phyloP scores from a whole-genome alignment of 768 basidiomycete genomes.

The Postia placenta region DNA sequence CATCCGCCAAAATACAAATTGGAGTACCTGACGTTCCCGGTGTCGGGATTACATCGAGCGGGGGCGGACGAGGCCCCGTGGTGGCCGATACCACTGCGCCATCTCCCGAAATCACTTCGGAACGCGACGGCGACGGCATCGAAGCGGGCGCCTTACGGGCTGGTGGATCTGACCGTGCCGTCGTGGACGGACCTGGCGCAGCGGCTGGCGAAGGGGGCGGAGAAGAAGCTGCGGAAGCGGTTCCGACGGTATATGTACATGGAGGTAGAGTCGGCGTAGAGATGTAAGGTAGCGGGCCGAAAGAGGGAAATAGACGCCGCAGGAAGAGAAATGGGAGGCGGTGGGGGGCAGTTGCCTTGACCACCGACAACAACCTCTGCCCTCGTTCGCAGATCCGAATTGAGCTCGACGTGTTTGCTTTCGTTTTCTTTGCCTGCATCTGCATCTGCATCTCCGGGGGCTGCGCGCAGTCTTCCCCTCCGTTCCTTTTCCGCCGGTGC shows the following conservation, averaged over 20 bases:
- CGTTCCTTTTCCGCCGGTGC: slow-evolving; percentile 1
- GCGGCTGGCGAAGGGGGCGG: slow-evolving; percentile 46
- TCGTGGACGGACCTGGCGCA: slow-evolving; percentile 68
- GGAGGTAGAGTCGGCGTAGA: slow-evolving; percentile 24
- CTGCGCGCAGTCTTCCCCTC: slow-evolving; percentile 2
- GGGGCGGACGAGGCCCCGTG: slow-evolving; percentile 24
- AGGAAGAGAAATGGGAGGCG: neutral
- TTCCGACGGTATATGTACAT: slow-evolving; percentile 78
- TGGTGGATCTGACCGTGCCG: slow-evolving; percentile 73
- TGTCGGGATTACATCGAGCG: slow-evolving; percentile 35
- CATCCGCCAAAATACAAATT: slow-evolving; percentile 59
- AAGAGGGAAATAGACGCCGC: neutral
- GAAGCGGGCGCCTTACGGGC: slow-evolving; percentile 61
- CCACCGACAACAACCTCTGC: slow-evolving; percentile 34
- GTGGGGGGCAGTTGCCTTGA: slow-evolving; percentile 40
- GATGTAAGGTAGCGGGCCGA: slow-evolving; percentile 1
- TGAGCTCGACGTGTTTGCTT: slow-evolving; percentile 6
- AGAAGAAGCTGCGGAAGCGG: slow-evolving; percentile 49
- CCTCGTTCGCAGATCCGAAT: slow-evolving; percentile 17
- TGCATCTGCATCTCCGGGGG: slow-evolving; percentile 1
- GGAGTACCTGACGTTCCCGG: slow-evolving; percentile 69
- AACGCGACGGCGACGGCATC: slow-evolving; percentile 35
- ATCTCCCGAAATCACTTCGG: slow-evolving; percentile 46
- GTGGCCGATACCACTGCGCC: slow-evolving; percentile 50
- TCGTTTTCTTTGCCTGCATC: slow-evolving; percentile 1